Base-by-base conservation (phyloP, 176 grass and related monocot species). In the Ensete glaucum region DNA sequence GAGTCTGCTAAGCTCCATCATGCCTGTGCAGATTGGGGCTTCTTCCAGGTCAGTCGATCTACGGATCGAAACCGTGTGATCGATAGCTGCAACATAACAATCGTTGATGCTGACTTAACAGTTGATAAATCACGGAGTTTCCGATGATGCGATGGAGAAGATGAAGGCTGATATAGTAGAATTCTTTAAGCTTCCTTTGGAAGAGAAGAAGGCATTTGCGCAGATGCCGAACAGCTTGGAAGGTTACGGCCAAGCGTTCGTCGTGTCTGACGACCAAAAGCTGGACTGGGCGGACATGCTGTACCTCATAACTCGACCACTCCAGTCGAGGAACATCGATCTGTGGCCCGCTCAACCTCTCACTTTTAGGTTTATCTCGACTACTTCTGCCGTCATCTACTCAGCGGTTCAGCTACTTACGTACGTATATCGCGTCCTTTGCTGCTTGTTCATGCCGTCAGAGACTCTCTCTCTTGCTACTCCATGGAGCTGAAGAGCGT, bases 1-100 rank as follows among this genome's bases (percentile, higher is more conserved):
- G 82, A 84, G 69, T 70, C 60, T 12, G 16, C 6, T 2, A 84
- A 84, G 67, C 81, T 81, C 13, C 63, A 66, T 14, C 59, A 8
- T 64, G 81, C 89, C 22, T 92, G 86, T 52, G 81, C 83, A 20
- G 71, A 84, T 2, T 88, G 85, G 86, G 86, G 89, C 9, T 92
- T 88, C 79, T 92, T 92, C 72, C 86, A 91, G 83, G 89, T 91
- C 25, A 55, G n/a, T 79, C 22, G 5, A 25, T 60, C 53, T 11
- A 17, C 16, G 26, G 15, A 52, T 78, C 54, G 67, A 9, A 50
- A 13, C 9, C 21, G 55, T 52, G 27, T 63, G n/a, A 26, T 66
- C 23, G 6, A 49, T 5, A 50, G 14, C 2, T 67, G n/a, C 23
- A 50, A 25, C 58, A 9, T 57, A 11, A 12, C 71, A 13, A 8